Percentiles rank a stretch among this genome's conserved stretches.
These are phyloP conservation scores for Senna siamea DNA, from an alignment of 306 rosid species.

Conservation along the genomic window DNA sequence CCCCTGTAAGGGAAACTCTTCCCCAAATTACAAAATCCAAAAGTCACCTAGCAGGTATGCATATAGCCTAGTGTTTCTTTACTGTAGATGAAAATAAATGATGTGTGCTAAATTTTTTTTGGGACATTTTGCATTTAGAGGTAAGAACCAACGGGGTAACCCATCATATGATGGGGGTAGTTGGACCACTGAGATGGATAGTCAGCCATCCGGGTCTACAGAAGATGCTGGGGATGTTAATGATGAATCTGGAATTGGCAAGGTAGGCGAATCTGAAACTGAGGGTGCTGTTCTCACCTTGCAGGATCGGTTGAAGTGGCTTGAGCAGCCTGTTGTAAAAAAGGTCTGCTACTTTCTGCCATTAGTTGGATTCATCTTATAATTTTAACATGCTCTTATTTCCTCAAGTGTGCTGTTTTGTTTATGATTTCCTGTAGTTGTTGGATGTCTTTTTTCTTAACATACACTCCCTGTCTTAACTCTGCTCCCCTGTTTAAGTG, in stretches of 20 bases:
- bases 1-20: slow-evolving; percentile 63
- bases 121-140: slow-evolving; percentile 55
- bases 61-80: slow-evolving; percentile 31
- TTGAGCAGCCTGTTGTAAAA: slow-evolving; percentile 59
- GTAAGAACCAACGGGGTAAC: slow-evolving; percentile 60
- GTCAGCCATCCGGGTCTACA: slow-evolving; percentile 58
- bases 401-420: slow-evolving; percentile 7
- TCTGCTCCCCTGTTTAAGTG: background rate
- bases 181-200: slow-evolving; percentile 70
- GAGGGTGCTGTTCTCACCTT: slow-evolving; percentile 56
- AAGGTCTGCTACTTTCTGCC: slow-evolving; percentile 51
- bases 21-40: slow-evolving; percentile 56
- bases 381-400: background rate
- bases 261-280: slow-evolving; percentile 61
- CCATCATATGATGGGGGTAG: slow-evolving; percentile 48
- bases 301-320: slow-evolving; percentile 69
- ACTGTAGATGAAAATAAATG: slow-evolving; percentile 8
- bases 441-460: background rate
- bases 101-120: slow-evolving; percentile 27
- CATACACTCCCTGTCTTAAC: background rate
- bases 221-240: slow-evolving; percentile 54
- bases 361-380: background rate
- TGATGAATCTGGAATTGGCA: slow-evolving; percentile 55
- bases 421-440: slow-evolving; percentile 10
- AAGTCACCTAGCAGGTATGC: slow-evolving; percentile 72